Evolutionary conservation across 108 stramenopile species (phyloP).

Genomic region (Fistulifera pelliculosa): DNA sequence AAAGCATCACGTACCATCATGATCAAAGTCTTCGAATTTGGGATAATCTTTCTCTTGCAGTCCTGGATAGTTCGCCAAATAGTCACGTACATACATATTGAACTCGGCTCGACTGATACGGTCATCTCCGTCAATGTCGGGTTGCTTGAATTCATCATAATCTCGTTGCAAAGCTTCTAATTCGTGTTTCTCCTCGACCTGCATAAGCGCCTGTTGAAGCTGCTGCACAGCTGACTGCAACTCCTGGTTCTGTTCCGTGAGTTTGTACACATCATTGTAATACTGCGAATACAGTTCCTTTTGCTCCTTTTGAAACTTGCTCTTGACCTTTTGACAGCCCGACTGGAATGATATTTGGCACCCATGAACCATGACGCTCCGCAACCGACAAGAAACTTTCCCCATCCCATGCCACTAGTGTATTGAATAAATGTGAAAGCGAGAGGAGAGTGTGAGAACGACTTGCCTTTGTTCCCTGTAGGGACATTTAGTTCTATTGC

Average conservation of each 20-base stretch:
- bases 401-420: constrained; percentile 26
- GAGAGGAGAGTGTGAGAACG: background rate
- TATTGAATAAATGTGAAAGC: background rate
- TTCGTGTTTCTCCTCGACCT: constrained; percentile 64
- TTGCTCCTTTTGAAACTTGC: constrained; percentile 71
- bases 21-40: constrained; percentile 94
- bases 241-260: constrained; percentile 66
- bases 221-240: constrained; percentile 44
- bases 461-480: no score
- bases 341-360: constrained; percentile 58
- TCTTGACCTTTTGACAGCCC: constrained; percentile 59
- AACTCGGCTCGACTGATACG: constrained; percentile 89
- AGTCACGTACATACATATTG: constrained; percentile 91
- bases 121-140: constrained; percentile 93
- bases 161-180: constrained; percentile 83
- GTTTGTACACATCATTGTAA: constrained; percentile 90
- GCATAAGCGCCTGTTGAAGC: constrained; percentile 37
- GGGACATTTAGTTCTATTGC: no score
- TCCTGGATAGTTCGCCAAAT: constrained; percentile 87
- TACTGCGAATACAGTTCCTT: constrained; percentile 83
- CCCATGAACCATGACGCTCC: constrained; percentile 56
- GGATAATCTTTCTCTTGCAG: constrained; percentile 89
- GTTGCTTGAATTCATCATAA: constrained; percentile 97
- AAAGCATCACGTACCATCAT: constrained; percentile 38
- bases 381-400: constrained; percentile 38